Base-by-base conservation (phyloP, 148 eudicot genomes). In the Camellia sinensis region DNA sequence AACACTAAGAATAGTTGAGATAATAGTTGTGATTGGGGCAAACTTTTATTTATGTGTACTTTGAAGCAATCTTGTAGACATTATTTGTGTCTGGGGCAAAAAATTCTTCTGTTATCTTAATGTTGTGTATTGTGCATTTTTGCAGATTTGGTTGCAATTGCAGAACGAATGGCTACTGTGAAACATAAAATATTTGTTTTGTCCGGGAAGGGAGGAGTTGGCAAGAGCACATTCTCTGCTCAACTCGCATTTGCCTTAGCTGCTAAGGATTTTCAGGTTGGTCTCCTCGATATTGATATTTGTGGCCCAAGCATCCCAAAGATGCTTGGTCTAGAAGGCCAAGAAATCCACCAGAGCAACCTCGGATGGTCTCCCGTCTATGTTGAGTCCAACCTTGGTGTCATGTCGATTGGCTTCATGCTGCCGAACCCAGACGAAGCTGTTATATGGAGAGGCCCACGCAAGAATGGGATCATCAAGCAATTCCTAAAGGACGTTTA, bases 341-440 rank as follows among this genome's bases (percentile, higher is more conserved):
- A 91, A 84, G 97, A 92, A 78, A 92, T 95, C 78, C 95, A 93
- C 84, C 97, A 95, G 82, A 95, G 95, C 74, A 92, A 90, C 86
- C 95, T 93, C 57, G 98, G 98, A 56, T 95, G 98, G 98, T 92
- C 97, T 59, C 98, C 98, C 2, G 92, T 93, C 82, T 92, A 91
- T 69, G 97, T 92, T 5, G 95, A 95, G 86, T 91, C 97, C 69
- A 95, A 94, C 87, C 94, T 95, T 22, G 98, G 95, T 52, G 98
- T 95, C 85, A 92, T 95, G 97, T 95, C 98, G 18, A 93, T 95
- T 21, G 98, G 98, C 12, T 95, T 95, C 91, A 91, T 95, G 98
- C 92, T 95, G 68, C 94, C 95, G 46, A 40, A 95, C 83, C 92
- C 94, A 6, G 97, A 95, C 50, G 97, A 95, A 14, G 97, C 98